Conservation (phyloP, 2,329 filamentous ascomycete species). For the Colletotrichum paranaense region DNA sequence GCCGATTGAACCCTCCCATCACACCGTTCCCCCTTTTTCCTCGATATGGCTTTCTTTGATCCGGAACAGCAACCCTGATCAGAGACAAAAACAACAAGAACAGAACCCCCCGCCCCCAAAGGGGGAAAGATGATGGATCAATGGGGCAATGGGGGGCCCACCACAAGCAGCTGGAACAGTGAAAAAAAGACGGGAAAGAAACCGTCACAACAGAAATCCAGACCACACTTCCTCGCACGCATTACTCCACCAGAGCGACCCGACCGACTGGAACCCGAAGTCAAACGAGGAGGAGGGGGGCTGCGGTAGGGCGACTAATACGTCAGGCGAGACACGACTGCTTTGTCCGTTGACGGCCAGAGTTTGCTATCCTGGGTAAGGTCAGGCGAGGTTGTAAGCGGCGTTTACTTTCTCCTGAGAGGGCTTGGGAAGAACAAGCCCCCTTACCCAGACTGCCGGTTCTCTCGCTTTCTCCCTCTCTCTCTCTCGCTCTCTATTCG, state of each 20-base stretch:
- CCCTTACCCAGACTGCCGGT: constrained; percentile 25
- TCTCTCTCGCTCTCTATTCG: neutral
- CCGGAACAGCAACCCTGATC: constrained; percentile 10
- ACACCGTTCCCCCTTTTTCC: constrained; percentile 14
- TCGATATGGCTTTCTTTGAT: neutral
- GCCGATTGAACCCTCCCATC: neutral
- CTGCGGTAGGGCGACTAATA: constrained; percentile 23
- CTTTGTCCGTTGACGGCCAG: constrained; percentile 25
- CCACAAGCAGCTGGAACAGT: neutral
- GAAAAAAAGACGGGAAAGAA: neutral
- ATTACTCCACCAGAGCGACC: constrained; percentile 10
- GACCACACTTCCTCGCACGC: neutral
- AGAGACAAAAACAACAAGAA: constrained; percentile 26
- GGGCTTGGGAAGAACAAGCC: neutral
- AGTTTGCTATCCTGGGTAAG: constrained; percentile 9
- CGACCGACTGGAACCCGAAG: constrained; percentile 22
- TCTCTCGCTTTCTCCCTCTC: constrained; percentile 1
- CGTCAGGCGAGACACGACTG: constrained; percentile 31
- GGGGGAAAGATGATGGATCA: neutral
- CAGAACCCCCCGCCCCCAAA: neutral
- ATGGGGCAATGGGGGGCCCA: no score
- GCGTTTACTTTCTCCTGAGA: neutral
- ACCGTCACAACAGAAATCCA: constrained; percentile 19
- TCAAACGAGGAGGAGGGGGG: neutral
- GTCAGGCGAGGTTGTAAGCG: neutral